A percentile compares a stretch with the other conserved stretches of the same genome.
phyloP scores from a whole-genome alignment of 1,284 basidiomycete species.

The Melampsora americana region DNA sequence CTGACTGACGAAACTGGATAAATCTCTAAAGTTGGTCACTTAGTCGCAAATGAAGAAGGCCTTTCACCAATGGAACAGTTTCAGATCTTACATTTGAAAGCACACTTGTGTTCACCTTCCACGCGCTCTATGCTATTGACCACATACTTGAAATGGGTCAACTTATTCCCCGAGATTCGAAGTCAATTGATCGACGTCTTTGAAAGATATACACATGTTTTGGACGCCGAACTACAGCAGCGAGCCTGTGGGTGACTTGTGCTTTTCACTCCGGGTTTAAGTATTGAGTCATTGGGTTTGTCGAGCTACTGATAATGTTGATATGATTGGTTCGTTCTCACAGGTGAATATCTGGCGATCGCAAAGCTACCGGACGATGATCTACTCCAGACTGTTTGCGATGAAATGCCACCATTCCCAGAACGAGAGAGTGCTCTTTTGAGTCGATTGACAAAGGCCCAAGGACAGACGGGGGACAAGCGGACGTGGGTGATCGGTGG shows the following conservation, averaged over 20 bases:
- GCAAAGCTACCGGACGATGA: conserved; percentile 78
- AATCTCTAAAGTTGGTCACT: conserved; percentile 63
- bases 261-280: no score
- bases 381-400: conserved; percentile 86
- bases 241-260: conserved; percentile 69
- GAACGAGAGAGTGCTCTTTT: conserved; percentile 86
- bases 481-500: conserved; percentile 93
- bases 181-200: conserved; percentile 89
- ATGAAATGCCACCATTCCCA: conserved; percentile 98
- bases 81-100: conserved; percentile 87
- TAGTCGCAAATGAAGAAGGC: conserved; percentile 90
- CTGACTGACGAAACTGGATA: background rate
- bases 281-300: background rate
- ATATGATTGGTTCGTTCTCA: background rate
- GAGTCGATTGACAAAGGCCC: conserved; percentile 78
- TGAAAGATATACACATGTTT: conserved; percentile 92
- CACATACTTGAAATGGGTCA: conserved; percentile 99
- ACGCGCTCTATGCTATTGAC: conserved; percentile 89
- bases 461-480: conserved; percentile 74
- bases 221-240: conserved; percentile 97
- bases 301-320: background rate
- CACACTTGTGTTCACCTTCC: conserved; percentile 86
- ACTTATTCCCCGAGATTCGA: conserved; percentile 98
- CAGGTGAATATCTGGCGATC: conserved; percentile 76
- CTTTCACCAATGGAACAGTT: conserved; percentile 95